Percentiles rank a stretch among this genome's conserved stretches.
phyloP scores from a whole-genome alignment of 257 asterid species.

The Echium plantagineum region DNA sequence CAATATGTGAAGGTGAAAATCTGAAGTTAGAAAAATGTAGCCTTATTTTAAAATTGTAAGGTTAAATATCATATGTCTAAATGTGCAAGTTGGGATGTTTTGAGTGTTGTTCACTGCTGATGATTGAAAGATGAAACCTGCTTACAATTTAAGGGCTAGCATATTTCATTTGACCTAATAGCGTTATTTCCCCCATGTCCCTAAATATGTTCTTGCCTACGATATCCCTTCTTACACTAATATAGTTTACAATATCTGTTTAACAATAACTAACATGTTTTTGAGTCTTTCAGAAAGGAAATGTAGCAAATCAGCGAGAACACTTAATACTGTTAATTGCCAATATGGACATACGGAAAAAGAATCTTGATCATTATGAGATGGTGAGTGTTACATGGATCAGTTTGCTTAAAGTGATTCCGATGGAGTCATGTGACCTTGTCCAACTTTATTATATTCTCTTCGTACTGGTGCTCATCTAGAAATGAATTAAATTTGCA shows the following conservation, averaged over 20 bases:
- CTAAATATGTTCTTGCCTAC: neutral
- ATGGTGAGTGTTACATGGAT: conserved; percentile 26
- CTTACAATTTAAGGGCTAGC: neutral
- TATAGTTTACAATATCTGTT: conserved; percentile 18
- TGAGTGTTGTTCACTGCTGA: neutral
- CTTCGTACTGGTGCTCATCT: neutral
- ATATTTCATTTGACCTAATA: neutral
- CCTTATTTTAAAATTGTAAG: neutral
- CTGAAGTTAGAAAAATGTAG: neutral
- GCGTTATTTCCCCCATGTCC: neutral
- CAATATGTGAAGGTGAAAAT: neutral
- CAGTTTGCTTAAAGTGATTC: neutral
- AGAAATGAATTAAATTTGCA: conserved; percentile 24
- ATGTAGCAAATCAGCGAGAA: conserved; percentile 95
- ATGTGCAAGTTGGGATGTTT: neutral
- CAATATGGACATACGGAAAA: conserved; percentile 75
- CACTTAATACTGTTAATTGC: conserved; percentile 93
- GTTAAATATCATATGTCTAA: neutral
- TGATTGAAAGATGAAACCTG: neutral
- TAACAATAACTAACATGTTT: conserved; percentile 14
- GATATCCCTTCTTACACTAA: conserved; percentile 5
- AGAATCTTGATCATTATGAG: conserved; percentile 39
- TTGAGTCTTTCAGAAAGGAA: conserved; percentile 72
- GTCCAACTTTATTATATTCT: neutral
- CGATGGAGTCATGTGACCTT: neutral